phyloP scores from a whole-genome alignment of 768 basidiomycete genomes.

The Naematelia encephala region DNA sequence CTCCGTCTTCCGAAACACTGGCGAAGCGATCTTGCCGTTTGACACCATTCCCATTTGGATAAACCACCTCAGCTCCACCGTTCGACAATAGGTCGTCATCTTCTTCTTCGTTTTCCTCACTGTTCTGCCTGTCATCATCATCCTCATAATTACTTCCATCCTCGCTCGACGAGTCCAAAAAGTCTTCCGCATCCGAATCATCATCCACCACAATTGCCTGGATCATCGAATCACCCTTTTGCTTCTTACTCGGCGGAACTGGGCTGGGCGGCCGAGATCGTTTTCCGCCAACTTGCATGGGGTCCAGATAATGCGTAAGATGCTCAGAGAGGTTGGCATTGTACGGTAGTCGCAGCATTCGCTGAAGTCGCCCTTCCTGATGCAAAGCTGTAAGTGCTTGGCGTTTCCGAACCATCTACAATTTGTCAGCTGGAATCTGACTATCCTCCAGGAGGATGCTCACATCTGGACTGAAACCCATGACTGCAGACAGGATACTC shows the following conservation, averaged over 20 bases:
- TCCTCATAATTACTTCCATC: not conserved
- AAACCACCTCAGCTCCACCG: constrained; percentile 7
- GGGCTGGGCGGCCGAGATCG: not conserved
- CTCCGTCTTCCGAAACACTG: constrained; percentile 10
- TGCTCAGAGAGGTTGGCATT: constrained; percentile 17
- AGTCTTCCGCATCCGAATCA: constrained; percentile 11
- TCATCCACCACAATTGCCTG: constrained; percentile 33
- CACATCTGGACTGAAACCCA: constrained; percentile 82
- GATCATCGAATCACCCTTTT: constrained; percentile 8
- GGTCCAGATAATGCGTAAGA: constrained; percentile 22
- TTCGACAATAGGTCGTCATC: not conserved
- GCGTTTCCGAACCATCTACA: not conserved
- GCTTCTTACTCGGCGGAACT: constrained; percentile 4
- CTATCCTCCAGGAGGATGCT: constrained; percentile 21
- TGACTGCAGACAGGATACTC: constrained; percentile 73
- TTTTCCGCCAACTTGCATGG: not conserved
- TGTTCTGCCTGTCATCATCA: constrained; percentile 2
- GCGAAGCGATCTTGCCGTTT: constrained; percentile 4
- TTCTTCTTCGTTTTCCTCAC: too few relatives aligned
- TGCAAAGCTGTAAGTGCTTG: not conserved
- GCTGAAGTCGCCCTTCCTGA: not conserved
- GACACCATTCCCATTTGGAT: not conserved
- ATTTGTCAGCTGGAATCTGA: not conserved
- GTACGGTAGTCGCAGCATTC: constrained; percentile 29
- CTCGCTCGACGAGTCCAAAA: not conserved